Percentiles rank a stretch among this genome's conserved stretches.
phyloP scores from a whole-genome alignment of 495 filamentous ascomycete genomes.

The Annulohypoxylon moriforme region DNA sequence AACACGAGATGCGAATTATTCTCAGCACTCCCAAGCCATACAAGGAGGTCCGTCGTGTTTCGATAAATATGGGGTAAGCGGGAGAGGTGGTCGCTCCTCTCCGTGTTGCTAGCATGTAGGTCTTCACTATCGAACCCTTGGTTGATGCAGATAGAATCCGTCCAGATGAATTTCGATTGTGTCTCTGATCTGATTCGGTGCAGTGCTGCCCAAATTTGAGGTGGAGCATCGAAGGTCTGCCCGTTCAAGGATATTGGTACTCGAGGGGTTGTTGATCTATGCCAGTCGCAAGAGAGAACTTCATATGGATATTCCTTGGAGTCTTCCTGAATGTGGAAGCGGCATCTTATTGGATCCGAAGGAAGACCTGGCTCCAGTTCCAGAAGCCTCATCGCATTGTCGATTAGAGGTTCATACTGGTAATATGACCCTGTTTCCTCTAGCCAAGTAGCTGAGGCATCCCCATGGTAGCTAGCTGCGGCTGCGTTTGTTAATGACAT shows the following conservation, averaged over 20 bases:
- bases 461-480: neutral
- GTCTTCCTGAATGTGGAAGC: slow-evolving; percentile 15
- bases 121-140: neutral
- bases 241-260: slow-evolving; percentile 29
- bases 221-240: slow-evolving; percentile 18
- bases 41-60: slow-evolving; percentile 14
- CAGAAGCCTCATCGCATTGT: slow-evolving; percentile 20
- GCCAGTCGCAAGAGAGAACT: slow-evolving; percentile 34
- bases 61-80: slow-evolving; percentile 1
- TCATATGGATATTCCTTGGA: slow-evolving; percentile 13
- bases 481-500: slow-evolving; percentile 5
- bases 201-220: slow-evolving; percentile 13
- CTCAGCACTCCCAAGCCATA: slow-evolving; percentile 23
- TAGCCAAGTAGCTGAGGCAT: slow-evolving; percentile 12
- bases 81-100: neutral
- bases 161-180: slow-evolving; percentile 18
- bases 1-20: slow-evolving; percentile 31
- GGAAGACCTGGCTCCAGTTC: slow-evolving; percentile 23
- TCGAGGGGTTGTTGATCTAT: neutral
- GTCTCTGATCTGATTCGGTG: slow-evolving; percentile 15
- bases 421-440: slow-evolving; percentile 23
- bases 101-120: neutral
- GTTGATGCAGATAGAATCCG: slow-evolving; percentile 29
- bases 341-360: slow-evolving; percentile 29
- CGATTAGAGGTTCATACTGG: slow-evolving; percentile 14